Percentiles rank a stretch among this genome's conserved stretches.
These are phyloP conservation scores for Fusarium sp. DNA, from an alignment of 2,329 filamentous ascomycete genomes.

Conservation along the genomic window DNA sequence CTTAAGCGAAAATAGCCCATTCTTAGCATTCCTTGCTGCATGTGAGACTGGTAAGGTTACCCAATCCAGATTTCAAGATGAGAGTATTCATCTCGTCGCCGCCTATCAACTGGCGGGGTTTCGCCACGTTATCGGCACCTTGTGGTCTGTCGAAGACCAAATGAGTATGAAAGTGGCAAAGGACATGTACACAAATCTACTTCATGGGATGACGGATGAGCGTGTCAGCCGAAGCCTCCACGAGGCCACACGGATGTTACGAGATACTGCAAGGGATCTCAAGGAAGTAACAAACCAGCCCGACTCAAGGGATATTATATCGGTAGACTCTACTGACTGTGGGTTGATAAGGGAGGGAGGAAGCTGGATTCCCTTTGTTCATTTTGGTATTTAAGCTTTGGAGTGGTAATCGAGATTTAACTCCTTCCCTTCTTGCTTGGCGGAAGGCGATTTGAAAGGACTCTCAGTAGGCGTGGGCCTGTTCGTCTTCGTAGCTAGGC, in stretches of 20 bases:
- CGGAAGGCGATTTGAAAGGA: too few species aligned
- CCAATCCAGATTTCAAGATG: not conserved
- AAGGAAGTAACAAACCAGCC: not conserved
- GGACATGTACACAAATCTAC: not conserved
- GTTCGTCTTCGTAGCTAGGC: too few species aligned
- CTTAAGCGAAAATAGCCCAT: not conserved
- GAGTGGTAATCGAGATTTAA: too few species aligned
- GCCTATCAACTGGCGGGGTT: not conserved
- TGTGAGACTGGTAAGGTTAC: not conserved
- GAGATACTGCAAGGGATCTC: not conserved
- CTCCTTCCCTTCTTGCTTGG: too few species aligned
- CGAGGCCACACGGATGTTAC: not conserved
- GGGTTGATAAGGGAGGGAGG: not conserved
- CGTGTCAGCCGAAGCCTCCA: not conserved
- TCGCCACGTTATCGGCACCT: not conserved
- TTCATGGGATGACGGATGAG: not conserved
- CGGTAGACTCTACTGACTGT: not conserved
- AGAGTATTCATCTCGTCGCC: not conserved
- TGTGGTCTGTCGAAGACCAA: not conserved
- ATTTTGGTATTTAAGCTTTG: not conserved
- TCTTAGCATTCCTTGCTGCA: not conserved
- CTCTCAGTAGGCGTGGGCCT: too few species aligned
- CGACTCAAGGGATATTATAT: not conserved
- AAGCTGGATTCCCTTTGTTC: constrained; percentile 1
- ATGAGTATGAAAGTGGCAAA: not conserved